phyloP scores from a whole-genome alignment of 75 land plant species.

The Pinus albicaulis region DNA sequence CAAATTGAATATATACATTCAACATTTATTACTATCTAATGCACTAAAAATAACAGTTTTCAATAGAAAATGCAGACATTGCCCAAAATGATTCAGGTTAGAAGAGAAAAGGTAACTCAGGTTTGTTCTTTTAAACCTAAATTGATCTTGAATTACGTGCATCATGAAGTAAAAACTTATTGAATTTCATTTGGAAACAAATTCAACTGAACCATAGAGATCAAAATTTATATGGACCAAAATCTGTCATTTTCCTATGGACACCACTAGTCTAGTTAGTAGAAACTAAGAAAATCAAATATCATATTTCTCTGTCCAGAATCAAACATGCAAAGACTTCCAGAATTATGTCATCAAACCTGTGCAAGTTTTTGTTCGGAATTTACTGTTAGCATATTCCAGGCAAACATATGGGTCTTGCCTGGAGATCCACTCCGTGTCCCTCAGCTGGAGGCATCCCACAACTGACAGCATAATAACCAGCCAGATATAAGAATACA shows the following conservation, averaged over 20 bases:
- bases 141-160: too few relatives aligned
- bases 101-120: background rate
- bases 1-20: background rate
- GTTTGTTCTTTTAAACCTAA: background rate
- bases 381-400: constrained; percentile 71
- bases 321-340: background rate
- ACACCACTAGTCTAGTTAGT: background rate
- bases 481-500: background rate
- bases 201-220: background rate
- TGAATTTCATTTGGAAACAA: too few relatives aligned
- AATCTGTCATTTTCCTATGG: background rate
- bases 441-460: constrained; percentile 75
- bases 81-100: background rate
- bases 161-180: too few relatives aligned
- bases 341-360: constrained; percentile 30
- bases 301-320: background rate
- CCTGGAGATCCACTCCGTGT: constrained; percentile 87
- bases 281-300: background rate
- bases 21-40: background rate
- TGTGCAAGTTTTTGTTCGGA: constrained; percentile 74
- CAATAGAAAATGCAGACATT: background rate
- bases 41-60: background rate
- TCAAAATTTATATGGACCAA: background rate
- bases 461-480: constrained; percentile 46
- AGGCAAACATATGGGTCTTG: constrained; percentile 93